Conservation (phyloP, 2,329 filamentous ascomycete genomes). For the Alternaria sp. region DNA sequence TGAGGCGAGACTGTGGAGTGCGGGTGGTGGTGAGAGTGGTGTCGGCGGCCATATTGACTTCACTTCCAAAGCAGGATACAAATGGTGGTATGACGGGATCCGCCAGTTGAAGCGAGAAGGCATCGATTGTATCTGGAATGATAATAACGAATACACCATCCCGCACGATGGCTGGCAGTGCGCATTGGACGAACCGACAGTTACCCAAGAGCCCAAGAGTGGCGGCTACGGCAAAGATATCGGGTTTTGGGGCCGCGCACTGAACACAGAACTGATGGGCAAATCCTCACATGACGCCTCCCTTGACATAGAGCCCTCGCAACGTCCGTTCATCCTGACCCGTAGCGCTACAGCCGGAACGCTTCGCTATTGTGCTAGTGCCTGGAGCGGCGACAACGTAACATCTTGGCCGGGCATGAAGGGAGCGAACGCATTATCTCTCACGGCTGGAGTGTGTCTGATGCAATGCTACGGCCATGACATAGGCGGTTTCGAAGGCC, state of each 20-base stretch:
- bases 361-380: constrained; percentile 73
- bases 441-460: constrained; percentile 73
- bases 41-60: constrained; percentile 79
- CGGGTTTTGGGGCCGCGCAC: constrained; percentile 73
- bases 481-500: constrained; percentile 79
- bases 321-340: constrained; percentile 73
- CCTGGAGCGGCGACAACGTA: constrained; percentile 79
- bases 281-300: constrained; percentile 76
- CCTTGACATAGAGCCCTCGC: constrained; percentile 64
- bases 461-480: constrained; percentile 77
- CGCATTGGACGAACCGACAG: constrained; percentile 59
- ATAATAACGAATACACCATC: constrained; percentile 79
- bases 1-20: constrained; percentile 74
- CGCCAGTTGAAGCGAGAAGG: constrained; percentile 68
- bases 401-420: constrained; percentile 79
- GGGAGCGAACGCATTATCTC: constrained; percentile 73
- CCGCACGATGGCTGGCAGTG: constrained; percentile 72
- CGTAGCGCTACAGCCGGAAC: constrained; percentile 74
- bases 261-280: constrained; percentile 76
- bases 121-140: constrained; percentile 81
- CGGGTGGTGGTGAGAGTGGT: constrained; percentile 74
- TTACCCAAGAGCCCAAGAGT: constrained; percentile 40
- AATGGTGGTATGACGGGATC: constrained; percentile 74
- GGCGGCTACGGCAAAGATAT: constrained; percentile 59
- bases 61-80: constrained; percentile 70